Evolutionary conservation across 208 protist genomes (phyloP), one percentile per base, ranked within the genome.

Genomic region (Trypanosoma mega): DNA sequence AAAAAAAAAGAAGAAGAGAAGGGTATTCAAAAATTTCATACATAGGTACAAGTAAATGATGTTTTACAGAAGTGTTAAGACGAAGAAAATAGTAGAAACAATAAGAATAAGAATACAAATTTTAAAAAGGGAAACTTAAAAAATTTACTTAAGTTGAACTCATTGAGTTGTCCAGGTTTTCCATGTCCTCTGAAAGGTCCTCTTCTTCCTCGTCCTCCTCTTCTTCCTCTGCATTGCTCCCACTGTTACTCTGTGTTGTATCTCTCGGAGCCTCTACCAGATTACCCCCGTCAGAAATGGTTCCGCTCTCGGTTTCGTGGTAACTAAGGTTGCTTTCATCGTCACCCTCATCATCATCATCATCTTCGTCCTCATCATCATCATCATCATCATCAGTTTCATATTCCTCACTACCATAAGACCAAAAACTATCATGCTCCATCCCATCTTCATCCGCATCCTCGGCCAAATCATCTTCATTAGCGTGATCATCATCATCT

Each of bases 361-460:
- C 59, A 26, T n/a, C n/a, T n/a, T n/a, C n/a, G n/a, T n/a, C n/a
- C n/a, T 48, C 34, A 12, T 52, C 21, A 46, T 71, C 55, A 51
- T 65, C 58, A 14, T 76, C 70, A 36, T 64, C 55, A 37, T 61
- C 62, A 21, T 59, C 63, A 20, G 26, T 43, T 14, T 47, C 46
- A 8, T 54, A 68, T 52, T 23, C 61, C 21, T 55, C 68, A 53
- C 43, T 50, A 33, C 9, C 46, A 31, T 49, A 60, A 37, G 55
- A 63, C 64, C 55, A 71, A 36, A 49, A 63, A n/a, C 64, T 58
- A 31, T 63, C 56, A 12, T 59, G 54, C 16, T 62, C 66, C 36
- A 77, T 51, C n/a, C 53, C 68, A 44, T 73, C 74, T 4, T 75
- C 79, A 0, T 80, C 77, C 24, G 80, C 83, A 26, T 78, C 74